Evolutionary conservation across 2,329 filamentous ascomycete genomes (phyloP), one percentile per base, ranked within the genome.

Genomic region (Acarospora socialis): DNA sequence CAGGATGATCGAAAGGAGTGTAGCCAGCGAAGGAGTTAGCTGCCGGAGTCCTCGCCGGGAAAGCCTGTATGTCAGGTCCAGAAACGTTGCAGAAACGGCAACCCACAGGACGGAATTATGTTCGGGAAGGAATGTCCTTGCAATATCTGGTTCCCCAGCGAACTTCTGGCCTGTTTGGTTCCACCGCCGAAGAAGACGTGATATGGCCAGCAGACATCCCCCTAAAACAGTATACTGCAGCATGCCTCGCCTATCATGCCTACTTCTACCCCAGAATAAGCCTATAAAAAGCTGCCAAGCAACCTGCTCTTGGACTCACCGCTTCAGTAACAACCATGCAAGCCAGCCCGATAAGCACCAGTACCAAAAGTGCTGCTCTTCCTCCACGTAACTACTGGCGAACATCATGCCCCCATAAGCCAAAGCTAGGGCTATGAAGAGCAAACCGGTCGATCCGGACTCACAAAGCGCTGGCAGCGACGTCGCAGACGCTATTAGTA

Each of bases 341-440:
- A 79, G 49, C 81, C 81, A 92, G 5, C 72, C 68, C 0, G 78
- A 75, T 0, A 77, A 70, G 1, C 73, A 58, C 84, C 87, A 95
- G 56, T 98, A 95, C 90, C 90, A 98, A 52, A 93, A 94, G 44
- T 95, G 83, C 30, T 98, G 90, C 53, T 98, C 90, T 57, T 98
- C 90, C 55, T 98, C 90, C 2, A 98, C 83, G 52, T 90, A 98
- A 49, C 86, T 95, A 51, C 82, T 93, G 7, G 86, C 87, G 56
- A 95, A 95, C 86, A 95, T 95, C 73, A 94, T 92, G 21, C 72
- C 53, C 2, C 77, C 74, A 49, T 95, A 93, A 0, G 68, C 54
- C 0, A 75, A 28, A 1, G 68, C 68, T 18, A 74, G 60, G 2
- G 66, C 40, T 3, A 59, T 42, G 30, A 80, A 59, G 3, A 57